A percentile compares a stretch with the other conserved stretches of the same genome.
These are phyloP conservation scores for Picea sitchensis DNA, from an alignment of 75 land plant species.

Conservation along the genomic window DNA sequence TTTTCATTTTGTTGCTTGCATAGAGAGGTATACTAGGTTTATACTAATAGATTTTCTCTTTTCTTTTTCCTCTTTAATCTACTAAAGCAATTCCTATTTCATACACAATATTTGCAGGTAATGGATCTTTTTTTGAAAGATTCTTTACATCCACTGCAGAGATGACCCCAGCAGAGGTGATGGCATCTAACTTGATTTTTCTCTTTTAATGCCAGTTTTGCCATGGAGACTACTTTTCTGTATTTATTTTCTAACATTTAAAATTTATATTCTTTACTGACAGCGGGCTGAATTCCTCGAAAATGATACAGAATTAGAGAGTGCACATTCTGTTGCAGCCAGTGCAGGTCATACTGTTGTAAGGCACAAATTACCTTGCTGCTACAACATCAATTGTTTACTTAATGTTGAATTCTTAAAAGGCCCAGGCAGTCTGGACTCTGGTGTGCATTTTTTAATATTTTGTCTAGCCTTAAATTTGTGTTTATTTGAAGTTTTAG, in stretches of 20 bases:
- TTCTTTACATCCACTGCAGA: slow-evolving; percentile 74
- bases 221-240: not conserved
- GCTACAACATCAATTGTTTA: no score
- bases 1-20: no score
- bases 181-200: not conserved
- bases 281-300: slow-evolving; percentile 92
- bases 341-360: slow-evolving; percentile 91
- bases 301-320: slow-evolving; percentile 85
- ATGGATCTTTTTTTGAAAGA: slow-evolving; percentile 75
- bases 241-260: not conserved
- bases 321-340: slow-evolving; percentile 94
- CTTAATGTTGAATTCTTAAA: not conserved
- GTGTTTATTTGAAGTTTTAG: not conserved
- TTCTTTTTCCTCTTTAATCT: no score
- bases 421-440: no score
- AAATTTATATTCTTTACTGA: slow-evolving; percentile 10
- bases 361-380: slow-evolving; percentile 4
- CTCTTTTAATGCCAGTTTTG: not conserved
- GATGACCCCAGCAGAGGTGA: slow-evolving; percentile 78
- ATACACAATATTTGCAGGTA: slow-evolving; percentile 39
- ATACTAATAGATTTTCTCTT: no score
- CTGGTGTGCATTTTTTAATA: no score
- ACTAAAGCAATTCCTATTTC: not conserved
- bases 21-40: no score
- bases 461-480: no score